Evolutionary conservation across 169 alveolate genomes (phyloP).

Genomic region (Eimeria praecox): DNA sequence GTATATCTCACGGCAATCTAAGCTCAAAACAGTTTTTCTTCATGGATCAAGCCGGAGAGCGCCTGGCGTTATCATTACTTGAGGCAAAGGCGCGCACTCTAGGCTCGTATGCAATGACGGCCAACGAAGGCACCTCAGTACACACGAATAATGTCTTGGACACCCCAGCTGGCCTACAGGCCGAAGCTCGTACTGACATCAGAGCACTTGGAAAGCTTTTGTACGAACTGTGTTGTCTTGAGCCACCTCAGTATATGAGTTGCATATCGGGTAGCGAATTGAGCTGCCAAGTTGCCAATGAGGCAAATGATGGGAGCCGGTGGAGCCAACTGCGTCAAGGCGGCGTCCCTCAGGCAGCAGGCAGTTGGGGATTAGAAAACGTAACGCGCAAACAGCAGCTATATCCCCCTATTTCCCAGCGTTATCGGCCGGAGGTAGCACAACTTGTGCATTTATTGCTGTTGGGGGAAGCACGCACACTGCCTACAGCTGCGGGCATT

Average conservation of each 20-base stretch:
- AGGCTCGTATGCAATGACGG: background rate
- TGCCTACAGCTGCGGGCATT: background rate
- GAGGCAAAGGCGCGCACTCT: background rate
- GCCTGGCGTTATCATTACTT: background rate
- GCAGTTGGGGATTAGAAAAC: background rate
- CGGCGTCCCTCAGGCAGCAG: background rate
- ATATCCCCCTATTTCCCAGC: constrained; percentile 37
- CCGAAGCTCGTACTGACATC: background rate
- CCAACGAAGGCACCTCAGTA: background rate
- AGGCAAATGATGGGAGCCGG: background rate
- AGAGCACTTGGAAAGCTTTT: constrained; percentile 37
- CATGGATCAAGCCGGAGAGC: background rate
- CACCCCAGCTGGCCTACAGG: background rate
- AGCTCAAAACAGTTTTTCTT: constrained; percentile 14
- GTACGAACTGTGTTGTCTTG: constrained; percentile 33
- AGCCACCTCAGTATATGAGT: background rate
- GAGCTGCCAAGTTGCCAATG: background rate
- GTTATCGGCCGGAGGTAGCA: constrained; percentile 47
- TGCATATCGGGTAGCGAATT: background rate
- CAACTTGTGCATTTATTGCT: constrained; percentile 9
- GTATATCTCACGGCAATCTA: constrained; percentile 4
- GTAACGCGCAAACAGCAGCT: background rate
- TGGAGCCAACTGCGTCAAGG: background rate
- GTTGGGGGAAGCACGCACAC: background rate
- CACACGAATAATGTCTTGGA: background rate